Conservation (phyloP, 768 basidiomycete genomes). For the Lyophyllum decastes region DNA sequence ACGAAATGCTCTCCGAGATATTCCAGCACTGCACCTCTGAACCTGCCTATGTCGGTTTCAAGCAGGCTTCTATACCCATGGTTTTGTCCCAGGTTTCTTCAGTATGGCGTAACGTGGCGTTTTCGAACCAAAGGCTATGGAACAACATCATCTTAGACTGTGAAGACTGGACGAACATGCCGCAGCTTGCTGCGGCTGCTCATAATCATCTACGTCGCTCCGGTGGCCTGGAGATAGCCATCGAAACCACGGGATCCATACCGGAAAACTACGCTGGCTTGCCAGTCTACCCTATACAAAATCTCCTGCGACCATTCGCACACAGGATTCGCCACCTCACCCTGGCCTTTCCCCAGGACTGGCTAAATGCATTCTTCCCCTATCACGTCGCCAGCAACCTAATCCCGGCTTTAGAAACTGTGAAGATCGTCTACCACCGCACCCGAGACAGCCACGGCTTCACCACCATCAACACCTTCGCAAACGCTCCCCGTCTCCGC, state of each 20-base stretch:
- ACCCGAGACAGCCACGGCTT: neutral
- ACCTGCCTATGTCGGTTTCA: neutral
- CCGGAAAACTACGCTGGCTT: neutral
- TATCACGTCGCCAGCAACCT: neutral
- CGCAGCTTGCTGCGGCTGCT: neutral
- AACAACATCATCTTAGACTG: conserved; percentile 10
- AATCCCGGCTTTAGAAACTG: conserved; percentile 3
- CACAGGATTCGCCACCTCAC: conserved; percentile 9
- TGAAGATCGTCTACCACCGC: conserved; percentile 5
- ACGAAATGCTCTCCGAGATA: conserved; percentile 12
- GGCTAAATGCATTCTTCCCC: conserved; percentile 5
- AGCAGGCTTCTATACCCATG: neutral
- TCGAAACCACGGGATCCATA: neutral
- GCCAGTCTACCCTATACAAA: neutral
- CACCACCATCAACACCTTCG: neutral
- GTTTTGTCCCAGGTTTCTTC: conserved; percentile 6
- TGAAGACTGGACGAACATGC: conserved; percentile 5
- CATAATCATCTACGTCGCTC: conserved; percentile 6
- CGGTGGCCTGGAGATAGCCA: neutral
- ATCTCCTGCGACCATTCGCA: conserved; percentile 2
- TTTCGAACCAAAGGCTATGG: conserved; percentile 9
- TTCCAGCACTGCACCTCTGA: conserved; percentile 4
- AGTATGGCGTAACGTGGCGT: conserved; percentile 9
- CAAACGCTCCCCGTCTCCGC: neutral
- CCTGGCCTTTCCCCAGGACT: conserved; percentile 9